These are phyloP conservation scores for Aegilops bicornis DNA, from an alignment of 176 grass and related monocot species.

Conservation along the genomic window DNA sequence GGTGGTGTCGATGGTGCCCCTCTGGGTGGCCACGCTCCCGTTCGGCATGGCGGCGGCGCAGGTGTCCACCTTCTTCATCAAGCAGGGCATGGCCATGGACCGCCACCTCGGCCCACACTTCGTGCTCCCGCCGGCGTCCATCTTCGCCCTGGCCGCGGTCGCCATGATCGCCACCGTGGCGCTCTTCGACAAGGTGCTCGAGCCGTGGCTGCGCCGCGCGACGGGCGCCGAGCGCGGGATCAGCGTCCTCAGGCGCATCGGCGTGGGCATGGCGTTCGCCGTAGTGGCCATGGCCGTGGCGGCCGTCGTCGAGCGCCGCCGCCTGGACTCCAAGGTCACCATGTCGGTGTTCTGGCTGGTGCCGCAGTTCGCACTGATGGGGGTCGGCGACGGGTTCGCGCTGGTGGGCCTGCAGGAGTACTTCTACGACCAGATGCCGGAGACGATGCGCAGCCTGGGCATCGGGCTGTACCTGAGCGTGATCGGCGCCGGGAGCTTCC, in stretches of 20 bases:
- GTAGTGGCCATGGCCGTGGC: constrained; percentile 44
- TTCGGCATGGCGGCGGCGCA: constrained; percentile 62
- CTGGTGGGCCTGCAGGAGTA: constrained; percentile 88
- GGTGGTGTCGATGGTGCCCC: constrained; percentile 63
- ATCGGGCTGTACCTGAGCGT: constrained; percentile 78
- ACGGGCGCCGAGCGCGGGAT: constrained; percentile 65
- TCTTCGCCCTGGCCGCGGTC: constrained; percentile 52
- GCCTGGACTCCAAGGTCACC: not conserved
- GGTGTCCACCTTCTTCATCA: constrained; percentile 85
- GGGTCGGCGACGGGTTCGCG: constrained; percentile 69
- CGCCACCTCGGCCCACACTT: constrained; percentile 46
- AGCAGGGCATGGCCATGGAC: constrained; percentile 77
- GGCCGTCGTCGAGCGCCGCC: constrained; percentile 45
- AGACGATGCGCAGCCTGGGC: constrained; percentile 79
- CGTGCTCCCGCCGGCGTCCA: constrained; percentile 60
- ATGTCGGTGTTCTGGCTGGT: constrained; percentile 64
- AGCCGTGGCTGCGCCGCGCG: constrained; percentile 48
- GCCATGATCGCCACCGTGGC: constrained; percentile 64
- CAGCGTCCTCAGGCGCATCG: constrained; percentile 69
- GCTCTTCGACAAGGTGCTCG: constrained; percentile 62
- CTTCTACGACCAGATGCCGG: constrained; percentile 88
- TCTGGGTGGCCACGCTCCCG: constrained; percentile 71
- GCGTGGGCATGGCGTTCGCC: constrained; percentile 56
- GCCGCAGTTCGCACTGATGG: constrained; percentile 71
- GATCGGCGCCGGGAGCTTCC: constrained; percentile 67